Evolutionary conservation across 805 yeast species (phyloP), one percentile per base, ranked within the genome.

Genomic region (Hanseniaspora valbyensis): DNA sequence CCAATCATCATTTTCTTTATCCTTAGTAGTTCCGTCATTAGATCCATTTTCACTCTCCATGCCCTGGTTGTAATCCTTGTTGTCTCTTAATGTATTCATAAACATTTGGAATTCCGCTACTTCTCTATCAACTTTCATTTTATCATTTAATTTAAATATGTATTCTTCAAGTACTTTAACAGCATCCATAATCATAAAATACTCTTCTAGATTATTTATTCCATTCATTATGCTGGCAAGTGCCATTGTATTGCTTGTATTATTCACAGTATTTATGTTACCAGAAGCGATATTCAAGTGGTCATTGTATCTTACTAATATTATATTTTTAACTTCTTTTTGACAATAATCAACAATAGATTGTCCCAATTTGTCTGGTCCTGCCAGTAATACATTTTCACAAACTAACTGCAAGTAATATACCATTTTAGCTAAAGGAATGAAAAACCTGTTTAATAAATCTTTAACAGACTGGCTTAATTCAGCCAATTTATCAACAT

Each of bases 51-150:
- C 10, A 39, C 30, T 24, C 21, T 19, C 32, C 8, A 10, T 12
- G 16, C 6, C 14, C 5, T 10, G 4, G 13, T 10, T 6, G 21
- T 34, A 16, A 12, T 8, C 12, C 13, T 39, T 32, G 16, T 48
- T 48, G 18, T 48, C 37, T 12, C 40, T 42, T 14, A 48, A 32
- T 2, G 51, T 48, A 40, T 48, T 42, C 51, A 48, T 48, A 26
- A 48, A 48, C 33, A 48, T 19, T 19, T 38, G 43, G 25, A 48
- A 48, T 29, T 48, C 51, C 12, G 51, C 51, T 13, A 48, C 37
- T 13, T 48, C 51, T 26, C 33, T 39, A 26, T 48, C 44, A 3
- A 42, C 25, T 10, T 25, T 33, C 10, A 48, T 16, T 25, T 33
- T 48, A 6, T 18, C n/a, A 26, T 37, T 48, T 12, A 48, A 37